These are phyloP conservation scores for Chrysosporium queenslandicum DNA, from an alignment of 2,329 filamentous ascomycete species.

Conservation along the genomic window DNA sequence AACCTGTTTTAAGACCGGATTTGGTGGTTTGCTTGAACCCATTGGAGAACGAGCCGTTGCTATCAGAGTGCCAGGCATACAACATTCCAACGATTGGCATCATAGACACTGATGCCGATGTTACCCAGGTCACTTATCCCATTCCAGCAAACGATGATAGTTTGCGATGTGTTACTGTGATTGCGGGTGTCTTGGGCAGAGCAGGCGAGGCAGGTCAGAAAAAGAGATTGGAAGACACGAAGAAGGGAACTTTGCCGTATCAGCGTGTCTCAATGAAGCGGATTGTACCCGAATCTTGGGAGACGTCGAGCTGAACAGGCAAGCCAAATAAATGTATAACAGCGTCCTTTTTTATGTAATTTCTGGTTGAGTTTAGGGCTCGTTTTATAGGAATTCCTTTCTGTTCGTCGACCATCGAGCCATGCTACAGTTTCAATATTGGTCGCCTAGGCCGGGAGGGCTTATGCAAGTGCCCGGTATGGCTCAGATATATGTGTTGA, in stretches of 20 bases:
- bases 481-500: constrained; percentile 8
- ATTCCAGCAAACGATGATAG: constrained; percentile 97
- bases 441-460: too few relatives aligned
- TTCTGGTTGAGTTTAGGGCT: neutral
- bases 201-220: constrained; percentile 70
- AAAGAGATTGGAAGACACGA: constrained; percentile 54
- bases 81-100: constrained; percentile 90
- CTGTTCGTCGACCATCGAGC: neutral
- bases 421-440: neutral
- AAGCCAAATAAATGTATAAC: neutral
- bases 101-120: constrained; percentile 86
- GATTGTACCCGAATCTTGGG: neutral
- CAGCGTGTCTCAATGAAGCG: constrained; percentile 11
- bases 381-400: neutral
- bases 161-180: constrained; percentile 68
- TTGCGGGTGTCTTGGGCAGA: constrained; percentile 73
- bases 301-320: neutral
- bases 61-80: constrained; percentile 82
- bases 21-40: constrained; percentile 89
- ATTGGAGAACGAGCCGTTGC: constrained; percentile 75
- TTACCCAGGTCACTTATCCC: constrained; percentile 88
- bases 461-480: too few relatives aligned
- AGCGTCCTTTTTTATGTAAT: neutral
- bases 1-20: constrained; percentile 66
- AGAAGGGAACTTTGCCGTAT: constrained; percentile 54